A percentile compares a stretch with the other conserved stretches of the same genome.
Evolutionary conservation across 306 rosid species (phyloP).

Genomic region (Fragaria iinumae): DNA sequence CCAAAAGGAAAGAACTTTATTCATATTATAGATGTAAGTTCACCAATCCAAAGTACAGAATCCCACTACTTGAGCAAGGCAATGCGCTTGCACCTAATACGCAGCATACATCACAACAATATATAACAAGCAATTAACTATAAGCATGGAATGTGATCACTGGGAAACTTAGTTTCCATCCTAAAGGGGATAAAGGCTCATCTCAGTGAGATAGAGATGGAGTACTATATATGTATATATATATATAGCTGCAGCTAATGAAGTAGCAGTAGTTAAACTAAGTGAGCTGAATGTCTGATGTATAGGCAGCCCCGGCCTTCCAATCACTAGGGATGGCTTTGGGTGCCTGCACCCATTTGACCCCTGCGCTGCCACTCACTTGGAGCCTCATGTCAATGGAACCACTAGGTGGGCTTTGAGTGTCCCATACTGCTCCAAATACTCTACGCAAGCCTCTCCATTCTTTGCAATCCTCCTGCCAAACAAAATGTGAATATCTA

Average conservation of each 20-base stretch:
- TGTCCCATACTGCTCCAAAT: slow-evolving; percentile 73
- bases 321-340: slow-evolving; percentile 63
- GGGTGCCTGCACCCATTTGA: slow-evolving; percentile 47
- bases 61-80: slow-evolving; percentile 8
- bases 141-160: background rate
- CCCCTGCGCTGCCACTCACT: slow-evolving; percentile 48
- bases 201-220: background rate
- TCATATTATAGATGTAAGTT: slow-evolving; percentile 3
- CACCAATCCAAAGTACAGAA: background rate
- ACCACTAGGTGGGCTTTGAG: slow-evolving; percentile 52
- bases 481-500: background rate
- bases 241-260: background rate
- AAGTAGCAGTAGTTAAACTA: background rate
- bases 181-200: background rate
- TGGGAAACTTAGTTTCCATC: background rate
- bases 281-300: slow-evolving; percentile 55
- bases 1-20: slow-evolving; percentile 4
- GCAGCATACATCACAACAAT: slow-evolving; percentile 1
- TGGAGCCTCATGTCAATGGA: slow-evolving; percentile 53
- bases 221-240: background rate
- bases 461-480: slow-evolving; percentile 56
- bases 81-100: slow-evolving; percentile 5
- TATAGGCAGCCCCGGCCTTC: slow-evolving; percentile 64
- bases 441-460: slow-evolving; percentile 68
- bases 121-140: background rate